Conservation (phyloP, 169 alveolate genomes). For the Nephromyces sp. region DNA sequence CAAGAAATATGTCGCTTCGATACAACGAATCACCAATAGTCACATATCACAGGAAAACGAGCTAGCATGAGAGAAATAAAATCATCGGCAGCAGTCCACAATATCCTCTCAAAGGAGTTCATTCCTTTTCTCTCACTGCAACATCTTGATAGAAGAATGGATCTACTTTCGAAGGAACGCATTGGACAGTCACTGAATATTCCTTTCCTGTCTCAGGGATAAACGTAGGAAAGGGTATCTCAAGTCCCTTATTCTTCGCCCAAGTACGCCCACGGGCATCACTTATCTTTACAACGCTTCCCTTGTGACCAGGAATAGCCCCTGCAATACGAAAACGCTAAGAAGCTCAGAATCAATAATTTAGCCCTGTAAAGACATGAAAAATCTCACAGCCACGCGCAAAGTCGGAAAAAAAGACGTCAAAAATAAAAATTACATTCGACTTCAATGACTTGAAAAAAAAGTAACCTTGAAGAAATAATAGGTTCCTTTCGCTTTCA, state of each 20-base stretch:
- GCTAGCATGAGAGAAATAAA: no score
- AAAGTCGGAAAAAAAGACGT: background rate
- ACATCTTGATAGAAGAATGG: slow-evolving; percentile 53
- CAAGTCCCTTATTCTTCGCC: slow-evolving; percentile 43
- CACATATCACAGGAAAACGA: no score
- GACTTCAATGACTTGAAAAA: slow-evolving; percentile 5
- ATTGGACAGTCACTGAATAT: slow-evolving; percentile 42
- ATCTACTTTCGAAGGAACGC: slow-evolving; percentile 37
- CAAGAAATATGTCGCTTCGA: no score
- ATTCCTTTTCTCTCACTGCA: slow-evolving; percentile 42
- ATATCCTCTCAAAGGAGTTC: no score
- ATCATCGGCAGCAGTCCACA: no score
- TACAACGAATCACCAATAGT: no score
- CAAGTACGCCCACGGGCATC: slow-evolving; percentile 71
- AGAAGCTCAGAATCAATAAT: background rate
- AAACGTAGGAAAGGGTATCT: slow-evolving; percentile 57
- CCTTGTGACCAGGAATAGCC: slow-evolving; percentile 46
- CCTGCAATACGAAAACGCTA: slow-evolving; percentile 2
- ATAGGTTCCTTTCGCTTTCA: slow-evolving; percentile 56
- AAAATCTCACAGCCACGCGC: background rate
- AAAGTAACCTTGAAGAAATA: slow-evolving; percentile 62
- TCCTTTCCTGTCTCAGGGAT: slow-evolving; percentile 38
- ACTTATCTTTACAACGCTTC: slow-evolving; percentile 60
- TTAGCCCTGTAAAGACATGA: no score
- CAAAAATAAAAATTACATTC: background rate